These are phyloP conservation scores for Yarrowia deformans DNA, from an alignment of 805 yeast species.

Conservation along the genomic window DNA sequence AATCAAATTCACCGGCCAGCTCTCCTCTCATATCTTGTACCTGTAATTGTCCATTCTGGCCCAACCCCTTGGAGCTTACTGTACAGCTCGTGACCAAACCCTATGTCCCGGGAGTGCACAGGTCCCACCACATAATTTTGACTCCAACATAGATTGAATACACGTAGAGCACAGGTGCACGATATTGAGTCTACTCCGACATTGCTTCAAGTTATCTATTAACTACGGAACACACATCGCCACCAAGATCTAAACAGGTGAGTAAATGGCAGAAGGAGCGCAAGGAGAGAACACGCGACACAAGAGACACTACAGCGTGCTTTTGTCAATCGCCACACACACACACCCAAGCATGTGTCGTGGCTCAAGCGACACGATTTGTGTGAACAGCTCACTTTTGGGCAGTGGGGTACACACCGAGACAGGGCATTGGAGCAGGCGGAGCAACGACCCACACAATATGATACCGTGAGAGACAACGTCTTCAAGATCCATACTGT, in stretches of 20 bases:
- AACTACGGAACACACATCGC: constrained; percentile 26
- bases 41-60: constrained; percentile 20
- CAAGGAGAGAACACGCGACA: background rate
- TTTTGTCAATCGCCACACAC: background rate
- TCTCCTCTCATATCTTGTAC: background rate
- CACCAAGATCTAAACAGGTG: constrained; percentile 19
- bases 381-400: constrained; percentile 8
- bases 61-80: constrained; percentile 41
- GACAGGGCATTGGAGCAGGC: background rate
- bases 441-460: background rate
- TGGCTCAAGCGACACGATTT: background rate
- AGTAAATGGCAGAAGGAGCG: background rate
- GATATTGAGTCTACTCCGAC: constrained; percentile 40
- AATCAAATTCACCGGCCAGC: background rate
- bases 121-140: constrained; percentile 42
- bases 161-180: constrained; percentile 35
- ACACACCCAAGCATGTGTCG: background rate
- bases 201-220: constrained; percentile 39
- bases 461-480: background rate
- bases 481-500: too few species aligned
- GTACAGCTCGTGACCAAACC: constrained; percentile 39
- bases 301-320: background rate
- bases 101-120: constrained; percentile 40
- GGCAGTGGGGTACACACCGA: constrained; percentile 1
- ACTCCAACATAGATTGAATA: constrained; percentile 35